Percentiles rank a stretch among this genome's conserved stretches.
These are phyloP conservation scores for Kalmusia sp. DNA, from an alignment of 2,329 filamentous ascomycete species.

Conservation along the genomic window DNA sequence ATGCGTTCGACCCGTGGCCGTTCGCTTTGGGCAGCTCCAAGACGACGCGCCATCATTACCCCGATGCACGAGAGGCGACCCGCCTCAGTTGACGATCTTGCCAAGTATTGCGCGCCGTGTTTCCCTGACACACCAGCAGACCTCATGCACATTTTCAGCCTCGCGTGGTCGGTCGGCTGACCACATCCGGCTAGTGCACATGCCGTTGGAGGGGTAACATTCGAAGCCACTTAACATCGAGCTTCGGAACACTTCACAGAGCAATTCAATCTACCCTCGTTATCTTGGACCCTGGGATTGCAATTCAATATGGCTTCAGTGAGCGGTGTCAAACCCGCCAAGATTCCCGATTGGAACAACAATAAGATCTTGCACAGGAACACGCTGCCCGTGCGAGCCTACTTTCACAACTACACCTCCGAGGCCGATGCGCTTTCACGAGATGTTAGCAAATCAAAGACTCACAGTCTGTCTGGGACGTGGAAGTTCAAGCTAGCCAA, in stretches of 20 bases:
- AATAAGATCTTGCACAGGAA: slow-evolving; percentile 66
- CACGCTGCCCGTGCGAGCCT: slow-evolving; percentile 63
- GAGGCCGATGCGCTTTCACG: slow-evolving; percentile 58
- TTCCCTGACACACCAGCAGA: slow-evolving; percentile 7
- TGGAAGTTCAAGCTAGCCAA: slow-evolving; percentile 51
- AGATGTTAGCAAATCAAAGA: slow-evolving; percentile 41
- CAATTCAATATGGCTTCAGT: slow-evolving; percentile 6
- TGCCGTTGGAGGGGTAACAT: slow-evolving; percentile 5
- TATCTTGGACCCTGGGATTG: background rate
- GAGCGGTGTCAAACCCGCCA: slow-evolving; percentile 18
- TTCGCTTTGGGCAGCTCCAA: background rate
- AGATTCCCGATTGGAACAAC: slow-evolving; percentile 67
- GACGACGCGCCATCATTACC: slow-evolving; percentile 19
- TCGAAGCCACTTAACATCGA: background rate
- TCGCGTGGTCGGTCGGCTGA: slow-evolving; percentile 1
- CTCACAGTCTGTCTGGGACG: slow-evolving; percentile 41
- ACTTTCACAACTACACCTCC: slow-evolving; percentile 62
- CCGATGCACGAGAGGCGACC: slow-evolving; percentile 18
- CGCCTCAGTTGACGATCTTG: background rate
- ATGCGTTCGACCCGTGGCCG: no score
- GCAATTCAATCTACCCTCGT: background rate
- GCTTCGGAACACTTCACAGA: background rate
- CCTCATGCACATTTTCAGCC: slow-evolving; percentile 3
- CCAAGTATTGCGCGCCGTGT: background rate
- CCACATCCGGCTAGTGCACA: background rate